A percentile compares a stretch with the other conserved stretches of the same genome.
Conservation (phyloP, 2,329 filamentous ascomycete species). For the Hysterium pulicare region DNA sequence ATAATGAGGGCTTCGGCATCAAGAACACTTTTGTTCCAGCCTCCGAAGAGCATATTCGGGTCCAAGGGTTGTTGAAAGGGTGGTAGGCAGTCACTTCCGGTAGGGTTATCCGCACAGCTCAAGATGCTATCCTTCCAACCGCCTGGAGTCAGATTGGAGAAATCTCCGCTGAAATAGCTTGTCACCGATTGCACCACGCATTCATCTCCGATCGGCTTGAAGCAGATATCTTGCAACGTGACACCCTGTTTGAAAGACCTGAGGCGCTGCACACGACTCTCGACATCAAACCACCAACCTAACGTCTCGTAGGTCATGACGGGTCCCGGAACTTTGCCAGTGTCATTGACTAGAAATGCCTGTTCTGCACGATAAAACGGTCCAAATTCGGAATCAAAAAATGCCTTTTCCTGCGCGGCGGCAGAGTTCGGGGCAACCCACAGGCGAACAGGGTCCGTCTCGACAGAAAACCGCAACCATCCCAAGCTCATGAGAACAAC, state of each 20-base stretch:
- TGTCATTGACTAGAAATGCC: constrained; percentile 90
- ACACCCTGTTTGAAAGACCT: constrained; percentile 67
- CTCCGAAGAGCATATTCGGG: constrained; percentile 80
- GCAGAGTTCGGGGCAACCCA: constrained; percentile 96
- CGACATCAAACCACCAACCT: constrained; percentile 90
- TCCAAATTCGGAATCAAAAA: constrained; percentile 90
- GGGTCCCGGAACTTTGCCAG: constrained; percentile 62
- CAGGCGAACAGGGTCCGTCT: constrained; percentile 82
- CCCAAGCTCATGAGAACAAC: constrained; percentile 79
- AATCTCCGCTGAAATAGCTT: constrained; percentile 75
- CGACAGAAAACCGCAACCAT: constrained; percentile 84
- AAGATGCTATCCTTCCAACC: constrained; percentile 71
- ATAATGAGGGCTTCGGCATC: constrained; percentile 78
- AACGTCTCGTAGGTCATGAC: constrained; percentile 87
- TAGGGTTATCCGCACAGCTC: constrained; percentile 74
- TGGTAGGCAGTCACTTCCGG: constrained; percentile 67
- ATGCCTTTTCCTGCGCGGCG: constrained; percentile 87
- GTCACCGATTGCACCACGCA: constrained; percentile 94
- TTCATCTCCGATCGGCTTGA: constrained; percentile 84
- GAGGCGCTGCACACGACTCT: constrained; percentile 69
- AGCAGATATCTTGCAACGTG: constrained; percentile 80
- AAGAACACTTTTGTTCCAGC: constrained; percentile 64
- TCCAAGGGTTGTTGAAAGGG: constrained; percentile 86
- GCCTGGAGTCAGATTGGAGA: constrained; percentile 57
- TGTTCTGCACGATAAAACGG: constrained; percentile 95